A percentile compares a stretch with the other conserved stretches of the same genome.
Conservation (phyloP, 306 rosid species). For the Vigna radiata region DNA sequence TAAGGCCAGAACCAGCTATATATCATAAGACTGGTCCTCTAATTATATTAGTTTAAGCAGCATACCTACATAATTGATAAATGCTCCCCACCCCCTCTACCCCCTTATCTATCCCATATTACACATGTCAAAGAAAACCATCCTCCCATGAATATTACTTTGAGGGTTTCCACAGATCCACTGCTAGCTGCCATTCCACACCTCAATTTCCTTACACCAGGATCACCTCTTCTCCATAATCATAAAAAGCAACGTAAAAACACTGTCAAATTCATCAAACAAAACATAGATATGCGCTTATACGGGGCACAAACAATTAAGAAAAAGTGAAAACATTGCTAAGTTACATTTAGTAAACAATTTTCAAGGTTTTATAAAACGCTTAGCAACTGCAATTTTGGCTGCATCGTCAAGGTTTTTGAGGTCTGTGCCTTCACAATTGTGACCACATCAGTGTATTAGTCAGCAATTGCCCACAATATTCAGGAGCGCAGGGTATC, state of each 20-base stretch:
- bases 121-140: conserved; percentile 11
- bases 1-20: background rate
- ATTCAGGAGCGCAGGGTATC: background rate
- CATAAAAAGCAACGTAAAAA: background rate
- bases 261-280: conserved; percentile 31
- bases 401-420: background rate
- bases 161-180: conserved; percentile 1
- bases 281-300: background rate
- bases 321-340: background rate
- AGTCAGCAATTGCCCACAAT: background rate
- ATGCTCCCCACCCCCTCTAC: background rate
- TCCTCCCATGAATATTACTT: conserved; percentile 5
- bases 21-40: conserved; percentile 21
- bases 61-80: background rate
- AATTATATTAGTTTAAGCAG: background rate
- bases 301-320: conserved; percentile 8
- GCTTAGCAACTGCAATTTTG: background rate
- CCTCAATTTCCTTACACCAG: conserved; percentile 18
- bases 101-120: conserved; percentile 13
- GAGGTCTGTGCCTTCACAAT: background rate
- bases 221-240: conserved; percentile 5
- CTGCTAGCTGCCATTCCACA: conserved; percentile 26
- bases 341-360: conserved; percentile 3
- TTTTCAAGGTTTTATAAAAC: background rate
- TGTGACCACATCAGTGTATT: background rate